Conservation (phyloP, 129 eudicot genomes). For the Lonicera japonica region DNA sequence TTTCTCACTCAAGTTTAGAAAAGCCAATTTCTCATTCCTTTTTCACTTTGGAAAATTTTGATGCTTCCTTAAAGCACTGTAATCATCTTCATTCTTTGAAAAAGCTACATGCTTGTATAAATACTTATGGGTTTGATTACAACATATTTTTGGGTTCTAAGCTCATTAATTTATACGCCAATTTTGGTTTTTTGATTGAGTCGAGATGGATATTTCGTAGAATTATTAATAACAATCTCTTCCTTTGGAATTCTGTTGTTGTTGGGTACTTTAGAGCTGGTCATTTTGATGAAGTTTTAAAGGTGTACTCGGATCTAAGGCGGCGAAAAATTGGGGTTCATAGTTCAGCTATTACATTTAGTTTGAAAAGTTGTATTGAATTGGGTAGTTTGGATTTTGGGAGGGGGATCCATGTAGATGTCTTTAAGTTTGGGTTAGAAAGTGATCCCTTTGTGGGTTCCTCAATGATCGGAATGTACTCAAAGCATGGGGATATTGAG, state of each 20-base stretch:
- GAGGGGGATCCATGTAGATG: conserved; percentile 41
- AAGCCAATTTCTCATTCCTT: conserved; percentile 8
- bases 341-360: conserved; percentile 42
- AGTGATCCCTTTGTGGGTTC: conserved; percentile 46
- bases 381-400: conserved; percentile 32
- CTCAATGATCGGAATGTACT: conserved; percentile 39
- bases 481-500: conserved; percentile 23
- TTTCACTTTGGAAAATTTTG: conserved; percentile 16
- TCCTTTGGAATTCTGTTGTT: conserved; percentile 45
- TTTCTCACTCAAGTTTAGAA: conserved; percentile 16
- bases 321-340: conserved; percentile 35
- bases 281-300: conserved; percentile 39
- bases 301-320: conserved; percentile 29
- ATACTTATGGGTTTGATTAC: conserved; percentile 31
- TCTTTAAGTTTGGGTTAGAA: conserved; percentile 46
- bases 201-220: conserved; percentile 38
- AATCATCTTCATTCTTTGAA: conserved; percentile 23
- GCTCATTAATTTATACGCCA: conserved; percentile 38
- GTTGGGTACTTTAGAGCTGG: conserved; percentile 44
- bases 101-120: conserved; percentile 51
- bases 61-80: conserved; percentile 34
- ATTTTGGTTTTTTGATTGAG: conserved; percentile 29
- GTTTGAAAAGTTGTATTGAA: conserved; percentile 37
- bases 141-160: conserved; percentile 41
- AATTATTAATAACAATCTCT: conserved; percentile 18